Percentiles rank a stretch among this genome's conserved stretches.
Conservation (phyloP, 2,329 filamentous ascomycete species). For the Penicillium sp. region DNA sequence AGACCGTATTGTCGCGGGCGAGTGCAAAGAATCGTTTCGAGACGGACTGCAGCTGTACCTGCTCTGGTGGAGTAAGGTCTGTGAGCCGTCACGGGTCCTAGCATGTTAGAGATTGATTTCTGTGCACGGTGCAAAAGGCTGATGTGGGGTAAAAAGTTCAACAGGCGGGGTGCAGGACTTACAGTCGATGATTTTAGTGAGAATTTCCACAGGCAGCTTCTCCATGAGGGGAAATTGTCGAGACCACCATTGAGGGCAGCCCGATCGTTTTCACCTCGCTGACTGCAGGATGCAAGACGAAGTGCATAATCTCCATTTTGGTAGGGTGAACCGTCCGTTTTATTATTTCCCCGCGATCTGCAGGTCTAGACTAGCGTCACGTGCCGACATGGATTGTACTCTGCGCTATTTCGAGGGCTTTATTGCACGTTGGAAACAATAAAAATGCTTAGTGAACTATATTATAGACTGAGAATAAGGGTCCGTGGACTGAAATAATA, state of each 20-base stretch:
- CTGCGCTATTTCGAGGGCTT: neutral
- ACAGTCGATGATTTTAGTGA: constrained; percentile 68
- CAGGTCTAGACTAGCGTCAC: constrained; percentile 20
- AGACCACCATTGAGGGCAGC: constrained; percentile 34
- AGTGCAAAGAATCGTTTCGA: constrained; percentile 69
- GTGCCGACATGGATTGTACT: neutral
- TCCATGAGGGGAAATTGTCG: constrained; percentile 47
- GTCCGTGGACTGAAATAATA: constrained; percentile 6
- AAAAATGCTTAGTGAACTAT: constrained; percentile 10
- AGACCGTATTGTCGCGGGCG: constrained; percentile 75
- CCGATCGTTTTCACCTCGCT: constrained; percentile 23
- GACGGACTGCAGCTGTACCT: constrained; percentile 71
- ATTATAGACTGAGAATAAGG: constrained; percentile 13
- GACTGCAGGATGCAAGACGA: constrained; percentile 16
- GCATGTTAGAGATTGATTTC: constrained; percentile 13
- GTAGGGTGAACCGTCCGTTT: constrained; percentile 12
- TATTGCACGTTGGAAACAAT: neutral
- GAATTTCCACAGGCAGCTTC: constrained; percentile 66
- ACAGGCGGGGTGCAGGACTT: constrained; percentile 39
- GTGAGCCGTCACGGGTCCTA: constrained; percentile 3
- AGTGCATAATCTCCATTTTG: constrained; percentile 11
- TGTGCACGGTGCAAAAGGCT: constrained; percentile 1
- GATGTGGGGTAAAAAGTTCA: constrained; percentile 21
- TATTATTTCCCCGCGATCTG: constrained; percentile 22
- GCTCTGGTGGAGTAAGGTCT: constrained; percentile 69